These are phyloP conservation scores for Paramecium sonneborni DNA, from an alignment of 73 alveolate species.

Conservation along the genomic window DNA sequence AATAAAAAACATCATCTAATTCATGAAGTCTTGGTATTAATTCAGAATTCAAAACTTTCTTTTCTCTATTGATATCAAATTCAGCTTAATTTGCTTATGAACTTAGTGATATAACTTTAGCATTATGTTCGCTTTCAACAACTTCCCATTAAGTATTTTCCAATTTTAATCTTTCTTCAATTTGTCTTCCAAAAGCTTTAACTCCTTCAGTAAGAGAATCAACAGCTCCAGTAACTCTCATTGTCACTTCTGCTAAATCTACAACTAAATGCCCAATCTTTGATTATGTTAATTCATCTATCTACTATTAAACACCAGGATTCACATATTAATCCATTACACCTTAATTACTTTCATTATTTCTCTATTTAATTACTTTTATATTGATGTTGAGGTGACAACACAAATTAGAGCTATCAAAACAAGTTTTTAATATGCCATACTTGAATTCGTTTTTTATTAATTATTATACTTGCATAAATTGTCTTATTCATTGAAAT, in stretches of 20 bases:
- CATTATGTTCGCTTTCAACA: conserved; percentile 26
- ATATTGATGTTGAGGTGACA: background rate
- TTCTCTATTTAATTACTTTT: background rate
- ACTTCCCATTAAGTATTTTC: conserved; percentile 38
- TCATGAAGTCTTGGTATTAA: background rate
- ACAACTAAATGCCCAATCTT: conserved; percentile 36
- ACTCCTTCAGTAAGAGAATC: conserved; percentile 51
- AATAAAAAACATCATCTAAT: background rate
- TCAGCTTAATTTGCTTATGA: conserved; percentile 47
- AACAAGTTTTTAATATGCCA: background rate
- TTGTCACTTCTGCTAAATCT: conserved; percentile 37
- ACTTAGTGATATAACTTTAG: background rate
- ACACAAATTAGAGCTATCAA: background rate
- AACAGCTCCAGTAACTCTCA: conserved; percentile 47
- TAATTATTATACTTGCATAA: too few species aligned
- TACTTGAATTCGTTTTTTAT: background rate
- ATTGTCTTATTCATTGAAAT: too few species aligned
- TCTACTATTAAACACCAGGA: background rate
- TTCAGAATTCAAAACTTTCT: conserved; percentile 28
- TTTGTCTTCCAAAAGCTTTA: conserved; percentile 51
- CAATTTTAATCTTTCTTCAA: conserved; percentile 8
- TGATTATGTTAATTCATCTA: conserved; percentile 26
- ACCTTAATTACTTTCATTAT: background rate
- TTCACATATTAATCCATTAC: conserved; percentile 1
- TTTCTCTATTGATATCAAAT: conserved; percentile 55